A percentile compares a stretch with the other conserved stretches of the same genome.
Evolutionary conservation across 176 grass and related monocot species (phyloP).

Genomic region (bread wheat (Triticum aestivum)): DNA sequence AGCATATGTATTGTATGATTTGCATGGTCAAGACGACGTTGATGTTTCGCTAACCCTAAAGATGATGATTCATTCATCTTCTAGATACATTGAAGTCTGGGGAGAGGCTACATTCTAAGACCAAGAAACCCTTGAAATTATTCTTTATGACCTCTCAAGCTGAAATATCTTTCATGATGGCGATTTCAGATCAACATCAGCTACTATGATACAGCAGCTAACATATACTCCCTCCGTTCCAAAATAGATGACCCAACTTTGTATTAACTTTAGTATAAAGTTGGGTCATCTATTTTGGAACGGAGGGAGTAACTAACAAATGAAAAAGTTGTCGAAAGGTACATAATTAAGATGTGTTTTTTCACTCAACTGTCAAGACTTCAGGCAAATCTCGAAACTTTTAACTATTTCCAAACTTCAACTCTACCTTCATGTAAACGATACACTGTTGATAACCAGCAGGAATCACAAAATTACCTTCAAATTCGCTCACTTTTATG

Average conservation of each 20-base stretch:
- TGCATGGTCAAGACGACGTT: background rate
- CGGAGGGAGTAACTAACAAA: background rate
- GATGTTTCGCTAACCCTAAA: background rate
- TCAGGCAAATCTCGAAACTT: background rate
- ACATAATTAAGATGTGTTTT: background rate
- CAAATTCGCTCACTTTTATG: background rate
- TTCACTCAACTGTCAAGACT: background rate
- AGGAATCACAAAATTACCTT: background rate
- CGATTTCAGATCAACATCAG: background rate
- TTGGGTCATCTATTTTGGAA: too few species aligned
- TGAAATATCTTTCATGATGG: background rate
- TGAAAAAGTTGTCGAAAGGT: background rate
- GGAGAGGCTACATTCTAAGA: background rate
- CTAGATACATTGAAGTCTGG: background rate
- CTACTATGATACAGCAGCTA: too few species aligned
- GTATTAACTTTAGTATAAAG: too few species aligned
- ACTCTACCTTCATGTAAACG: rapidly evolving
- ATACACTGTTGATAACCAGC: background rate
- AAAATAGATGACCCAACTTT: too few species aligned
- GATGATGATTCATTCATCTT: background rate
- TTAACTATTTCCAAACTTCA: too few species aligned
- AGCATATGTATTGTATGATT: background rate
- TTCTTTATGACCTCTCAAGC: background rate
- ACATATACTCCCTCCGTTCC: too few species aligned
- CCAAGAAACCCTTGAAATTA: background rate